These are phyloP conservation scores for Phytophthora niederhauseri DNA, from an alignment of 352 stramenopile species.

Conservation along the genomic window DNA sequence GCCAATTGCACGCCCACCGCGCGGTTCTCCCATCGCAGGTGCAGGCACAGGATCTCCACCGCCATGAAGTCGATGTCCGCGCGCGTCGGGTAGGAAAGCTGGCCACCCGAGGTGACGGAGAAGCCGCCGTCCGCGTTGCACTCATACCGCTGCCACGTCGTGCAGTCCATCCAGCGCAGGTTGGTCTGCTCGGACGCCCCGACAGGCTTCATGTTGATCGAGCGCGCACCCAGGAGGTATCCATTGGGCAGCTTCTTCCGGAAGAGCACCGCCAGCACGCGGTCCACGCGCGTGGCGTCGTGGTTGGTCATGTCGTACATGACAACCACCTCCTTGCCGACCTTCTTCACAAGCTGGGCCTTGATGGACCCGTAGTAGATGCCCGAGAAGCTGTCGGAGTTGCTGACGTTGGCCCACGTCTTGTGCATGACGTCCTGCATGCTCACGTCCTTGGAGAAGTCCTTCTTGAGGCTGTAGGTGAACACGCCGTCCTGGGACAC, in stretches of 20 bases:
- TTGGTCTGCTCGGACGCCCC: slow-evolving; percentile 6
- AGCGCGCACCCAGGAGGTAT: slow-evolving; percentile 39
- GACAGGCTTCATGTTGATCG: slow-evolving; percentile 20
- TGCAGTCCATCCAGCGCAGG: slow-evolving; percentile 37
- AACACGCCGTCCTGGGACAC: slow-evolving; percentile 31
- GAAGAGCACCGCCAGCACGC: slow-evolving; percentile 41
- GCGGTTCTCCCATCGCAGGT: slow-evolving; percentile 44
- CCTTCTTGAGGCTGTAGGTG: slow-evolving; percentile 39
- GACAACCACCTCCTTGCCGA: slow-evolving; percentile 35
- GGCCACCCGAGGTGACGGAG: slow-evolving; percentile 33
- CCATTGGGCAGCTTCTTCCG: slow-evolving; percentile 31
- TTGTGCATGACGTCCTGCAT: slow-evolving; percentile 39
- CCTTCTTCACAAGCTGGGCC: slow-evolving; percentile 38
- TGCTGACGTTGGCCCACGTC: slow-evolving; percentile 35
- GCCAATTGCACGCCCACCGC: slow-evolving; percentile 25
- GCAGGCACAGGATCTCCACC: slow-evolving; percentile 44
- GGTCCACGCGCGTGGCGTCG: slow-evolving; percentile 37
- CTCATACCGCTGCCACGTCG: slow-evolving; percentile 41
- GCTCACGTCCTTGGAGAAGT: slow-evolving; percentile 36
- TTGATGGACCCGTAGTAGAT: slow-evolving; percentile 43
- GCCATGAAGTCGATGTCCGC: slow-evolving; percentile 41
- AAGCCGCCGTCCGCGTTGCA: slow-evolving; percentile 31
- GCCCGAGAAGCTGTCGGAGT: slow-evolving; percentile 36
- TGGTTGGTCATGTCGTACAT: slow-evolving; percentile 45
- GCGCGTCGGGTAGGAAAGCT: slow-evolving; percentile 35